A percentile compares a stretch with the other conserved stretches of the same genome.
These are phyloP conservation scores for Boletus sp. DNA, from an alignment of 768 basidiomycete genomes.

Conservation along the genomic window DNA sequence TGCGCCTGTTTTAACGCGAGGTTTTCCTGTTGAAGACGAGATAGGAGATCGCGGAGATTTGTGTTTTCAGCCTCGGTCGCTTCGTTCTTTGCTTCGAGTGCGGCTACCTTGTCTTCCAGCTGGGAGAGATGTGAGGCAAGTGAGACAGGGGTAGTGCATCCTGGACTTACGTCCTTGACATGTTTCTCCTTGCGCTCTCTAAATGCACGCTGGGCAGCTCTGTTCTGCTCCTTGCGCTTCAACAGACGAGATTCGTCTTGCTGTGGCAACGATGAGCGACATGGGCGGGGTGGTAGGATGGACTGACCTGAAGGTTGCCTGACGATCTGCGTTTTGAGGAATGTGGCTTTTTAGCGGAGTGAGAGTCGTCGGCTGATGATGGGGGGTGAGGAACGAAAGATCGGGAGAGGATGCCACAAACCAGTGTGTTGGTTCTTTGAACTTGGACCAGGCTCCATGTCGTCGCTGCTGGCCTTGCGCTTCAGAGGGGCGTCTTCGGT, in stretches of 20 bases:
- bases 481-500: slow-evolving; percentile 56
- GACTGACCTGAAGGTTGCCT: slow-evolving; percentile 35
- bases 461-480: slow-evolving; percentile 71
- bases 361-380: slow-evolving; percentile 22
- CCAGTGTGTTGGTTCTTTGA: slow-evolving; percentile 65
- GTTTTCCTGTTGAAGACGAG: slow-evolving; percentile 85
- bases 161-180: slow-evolving; percentile 81
- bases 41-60: slow-evolving; percentile 81
- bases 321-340: slow-evolving; percentile 40
- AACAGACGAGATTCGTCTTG: slow-evolving; percentile 72
- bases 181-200: slow-evolving; percentile 96
- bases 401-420: slow-evolving; percentile 31
- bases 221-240: slow-evolving; percentile 96
- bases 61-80: slow-evolving; percentile 75
- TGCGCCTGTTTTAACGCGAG: slow-evolving; percentile 71
- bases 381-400: neutral
- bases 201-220: slow-evolving; percentile 96
- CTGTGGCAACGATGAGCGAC: slow-evolving; percentile 8
- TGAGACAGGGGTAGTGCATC: slow-evolving; percentile 4
- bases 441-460: slow-evolving; percentile 60
- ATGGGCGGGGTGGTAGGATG: neutral
- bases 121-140: slow-evolving; percentile 28
- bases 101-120: slow-evolving; percentile 90
- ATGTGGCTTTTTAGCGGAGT: slow-evolving; percentile 24
- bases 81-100: slow-evolving; percentile 80